A percentile compares a stretch with the other conserved stretches of the same genome.
Evolutionary conservation across 345 rosid species (phyloP).

Genomic region (Passiflora organensis): DNA sequence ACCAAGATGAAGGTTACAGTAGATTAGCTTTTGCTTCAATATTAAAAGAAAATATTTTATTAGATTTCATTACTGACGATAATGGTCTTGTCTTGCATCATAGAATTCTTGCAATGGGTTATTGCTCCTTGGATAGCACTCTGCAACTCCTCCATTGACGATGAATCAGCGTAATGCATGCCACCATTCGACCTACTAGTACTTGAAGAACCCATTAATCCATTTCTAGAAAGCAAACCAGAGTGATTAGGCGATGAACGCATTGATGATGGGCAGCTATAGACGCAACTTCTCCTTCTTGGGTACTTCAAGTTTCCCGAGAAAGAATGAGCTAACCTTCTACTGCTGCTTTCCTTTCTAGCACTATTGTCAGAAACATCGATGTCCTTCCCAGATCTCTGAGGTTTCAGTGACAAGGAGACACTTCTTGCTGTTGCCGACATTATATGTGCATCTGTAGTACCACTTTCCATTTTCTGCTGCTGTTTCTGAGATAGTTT

Average conservation of each 20-base stretch:
- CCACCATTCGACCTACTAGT: conserved; percentile 15
- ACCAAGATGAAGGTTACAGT: too few species aligned
- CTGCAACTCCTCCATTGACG: conserved; percentile 89
- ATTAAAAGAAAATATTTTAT: neutral
- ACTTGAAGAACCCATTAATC: conserved; percentile 19
- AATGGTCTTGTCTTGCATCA: conserved; percentile 42
- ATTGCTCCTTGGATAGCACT: conserved; percentile 94
- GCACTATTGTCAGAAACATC: conserved; percentile 9
- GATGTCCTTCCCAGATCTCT: conserved; percentile 28
- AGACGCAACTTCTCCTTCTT: conserved; percentile 52
- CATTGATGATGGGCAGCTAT: conserved; percentile 90
- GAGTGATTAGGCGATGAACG: conserved; percentile 90
- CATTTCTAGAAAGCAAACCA: conserved; percentile 54
- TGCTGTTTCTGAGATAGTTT: conserved; percentile 69
- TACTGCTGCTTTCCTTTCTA: conserved; percentile 28
- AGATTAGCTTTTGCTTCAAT: too few species aligned
- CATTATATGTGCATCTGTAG: neutral
- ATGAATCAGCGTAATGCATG: conserved; percentile 23
- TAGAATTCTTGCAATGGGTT: conserved; percentile 85
- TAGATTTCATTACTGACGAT: conserved; percentile 43
- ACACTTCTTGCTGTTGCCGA: conserved; percentile 4
- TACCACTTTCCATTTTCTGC: conserved; percentile 31
- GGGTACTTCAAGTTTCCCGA: conserved; percentile 82
- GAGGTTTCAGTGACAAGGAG: conserved; percentile 14
- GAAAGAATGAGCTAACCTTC: conserved; percentile 57